Conservation (phyloP, 768 basidiomycete genomes). For the Boletus vermiculosoides region DNA sequence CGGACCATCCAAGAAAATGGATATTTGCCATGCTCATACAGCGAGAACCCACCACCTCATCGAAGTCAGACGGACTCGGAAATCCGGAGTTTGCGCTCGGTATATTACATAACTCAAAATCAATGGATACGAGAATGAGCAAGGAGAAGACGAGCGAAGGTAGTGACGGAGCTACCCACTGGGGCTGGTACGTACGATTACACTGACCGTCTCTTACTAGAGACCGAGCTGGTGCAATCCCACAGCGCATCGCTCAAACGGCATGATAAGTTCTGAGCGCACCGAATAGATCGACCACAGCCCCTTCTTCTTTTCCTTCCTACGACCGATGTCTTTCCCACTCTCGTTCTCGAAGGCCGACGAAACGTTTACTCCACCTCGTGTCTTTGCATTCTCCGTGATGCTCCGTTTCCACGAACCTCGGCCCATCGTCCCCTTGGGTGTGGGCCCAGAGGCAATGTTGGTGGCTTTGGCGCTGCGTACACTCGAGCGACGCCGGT, state of each 20-base stretch:
- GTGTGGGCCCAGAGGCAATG: not conserved
- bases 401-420: slow-evolving; percentile 28
- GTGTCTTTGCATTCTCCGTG: slow-evolving; percentile 17
- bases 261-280: slow-evolving; percentile 21
- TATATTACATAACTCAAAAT: not conserved
- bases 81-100: not conserved
- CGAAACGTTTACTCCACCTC: slow-evolving; percentile 6
- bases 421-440: slow-evolving; percentile 26
- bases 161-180: no score
- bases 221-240: not conserved
- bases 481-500: slow-evolving; percentile 14
- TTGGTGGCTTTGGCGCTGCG: slow-evolving; percentile 16
- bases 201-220: not conserved
- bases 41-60: not conserved
- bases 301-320: slow-evolving; percentile 26
- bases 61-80: not conserved
- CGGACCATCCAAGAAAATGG: no score
- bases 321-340: slow-evolving; percentile 3
- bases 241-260: not conserved
- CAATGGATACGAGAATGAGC: not conserved
- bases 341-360: slow-evolving; percentile 15
- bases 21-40: no score
- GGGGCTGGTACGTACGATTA: no score
- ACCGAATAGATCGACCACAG: slow-evolving; percentile 32
- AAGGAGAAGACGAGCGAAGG: not conserved